Base-by-base conservation (phyloP, 2,329 filamentous ascomycete genomes). In the Chlorencoelia australis region DNA sequence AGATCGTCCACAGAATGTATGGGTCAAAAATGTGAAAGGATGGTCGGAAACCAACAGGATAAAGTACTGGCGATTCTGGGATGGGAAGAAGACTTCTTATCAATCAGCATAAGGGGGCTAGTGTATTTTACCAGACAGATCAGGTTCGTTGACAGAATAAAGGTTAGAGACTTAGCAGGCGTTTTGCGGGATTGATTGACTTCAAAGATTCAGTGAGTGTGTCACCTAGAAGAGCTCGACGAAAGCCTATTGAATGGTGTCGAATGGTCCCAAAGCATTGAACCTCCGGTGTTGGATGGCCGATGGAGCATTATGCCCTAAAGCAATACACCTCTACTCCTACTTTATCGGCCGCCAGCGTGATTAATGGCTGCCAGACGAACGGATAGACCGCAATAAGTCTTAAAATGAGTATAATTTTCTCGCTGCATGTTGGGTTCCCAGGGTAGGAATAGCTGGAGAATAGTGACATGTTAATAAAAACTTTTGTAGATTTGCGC, bases 1-100 rank as follows among this genome's bases (percentile, higher is more conserved):
- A 40, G 29, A 35, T 31, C 37, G 33, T 31, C 33, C 28, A 40
- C 7, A 32, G 27, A 36, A 40, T 40, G n/a, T 35, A 40, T 40
- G n/a, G 28, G 22, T 40, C 28, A 26, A 35, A 32, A 40, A 40
- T 40, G 19, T 4, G 19, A 36, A 40, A 4, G 16, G 33, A 27
- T 40, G 17, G 33, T 35, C 32, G 21, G 33, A 40, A 32, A 40
- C 33, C 28, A 33, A 29, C 18, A 36, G 33, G 20, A 31, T 8
- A 21, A 25, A 40, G 17, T 31, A 14, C 32, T 40, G 21, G 37
- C 37, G 27, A 32, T 40, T 20, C 33, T 40, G 29, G 20, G 27
- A 40, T 36, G n/a, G 33, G 14, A 28, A 36, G 21, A 35, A 40
- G 15, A 40, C 27, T 32, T 32, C 3, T 36, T 40, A 40, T 35